Evolutionary conservation across 768 basidiomycete genomes (phyloP), one percentile per base, ranked within the genome.

Genomic region (Lanmaoa rubissima): DNA sequence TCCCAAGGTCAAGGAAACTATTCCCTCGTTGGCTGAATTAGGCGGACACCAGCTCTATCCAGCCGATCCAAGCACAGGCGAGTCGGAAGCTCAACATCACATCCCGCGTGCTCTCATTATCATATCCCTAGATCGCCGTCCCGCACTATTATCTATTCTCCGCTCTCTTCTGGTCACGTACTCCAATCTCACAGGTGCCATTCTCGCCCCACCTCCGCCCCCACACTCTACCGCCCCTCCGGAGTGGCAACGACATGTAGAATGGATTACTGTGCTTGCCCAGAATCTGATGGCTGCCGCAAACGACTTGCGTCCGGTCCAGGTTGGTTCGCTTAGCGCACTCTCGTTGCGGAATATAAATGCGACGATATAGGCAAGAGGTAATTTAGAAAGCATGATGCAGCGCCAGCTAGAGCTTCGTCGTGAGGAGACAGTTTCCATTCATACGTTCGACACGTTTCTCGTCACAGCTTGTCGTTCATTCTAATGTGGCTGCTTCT

Each of bases 281-380:
- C 88, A 92, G 69, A 96, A 95, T 69, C 79, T 96, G 54, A 91
- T 94, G 84, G 90, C 87, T 14, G 89, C 90, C 17, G 90, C 90
- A 38, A 96, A 96, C 65, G 92, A 94, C 64, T 73, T 95, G 49
- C 83, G 94, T 26, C 93, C 92, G 1, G 88, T 94, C 5, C 93
- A 95, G 81, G 92, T 86, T 26, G 12, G 73, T 67, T 60, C 42
- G 53, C 45, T 49, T 49, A n/a, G 31, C 56, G 35, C 39, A 28
- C 19, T 17, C 21, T 8, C 26, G 28, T 45, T 17, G 17, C 34
- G 54, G 28, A 57, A 51, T 35, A 45, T 32, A 32, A 28, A 62
- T 11, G 11, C n/a, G 35, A 32, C 26, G 17, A 19, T 14, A 16
- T 61, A 92, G 87, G 92, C 93, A 14, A 77, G 93, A 61, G 87